A percentile compares a stretch with the other conserved stretches of the same genome.
These are phyloP conservation scores for Xerocomus spinulosus DNA, from an alignment of 768 basidiomycete species.

Conservation along the genomic window DNA sequence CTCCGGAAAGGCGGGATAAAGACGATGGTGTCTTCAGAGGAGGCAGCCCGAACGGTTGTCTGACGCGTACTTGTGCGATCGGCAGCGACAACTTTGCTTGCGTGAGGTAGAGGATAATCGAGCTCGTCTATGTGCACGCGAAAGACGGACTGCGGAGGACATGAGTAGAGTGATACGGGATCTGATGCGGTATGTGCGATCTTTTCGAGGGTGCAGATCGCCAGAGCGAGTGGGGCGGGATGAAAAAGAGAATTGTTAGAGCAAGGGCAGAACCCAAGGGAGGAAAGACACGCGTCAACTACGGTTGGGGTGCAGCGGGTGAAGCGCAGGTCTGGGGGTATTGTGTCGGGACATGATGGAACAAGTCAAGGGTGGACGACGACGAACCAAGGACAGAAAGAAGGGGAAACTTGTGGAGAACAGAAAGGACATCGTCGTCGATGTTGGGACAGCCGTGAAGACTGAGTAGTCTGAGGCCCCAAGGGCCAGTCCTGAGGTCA, in stretches of 20 bases:
- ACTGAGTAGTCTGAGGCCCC: conserved; percentile 54
- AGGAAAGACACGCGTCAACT: conserved; percentile 12
- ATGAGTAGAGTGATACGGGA: conserved; percentile 28
- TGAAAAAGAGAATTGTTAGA: conserved; percentile 35
- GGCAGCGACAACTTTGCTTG: background rate
- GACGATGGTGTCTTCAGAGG: conserved; percentile 11
- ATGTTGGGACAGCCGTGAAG: conserved; percentile 52
- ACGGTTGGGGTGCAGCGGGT: conserved; percentile 38
- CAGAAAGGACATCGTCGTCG: conserved; percentile 38
- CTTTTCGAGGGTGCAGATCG: conserved; percentile 32
- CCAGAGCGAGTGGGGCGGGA: conserved; percentile 37
- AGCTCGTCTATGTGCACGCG: conserved; percentile 25
- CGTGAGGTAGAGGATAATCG: background rate
- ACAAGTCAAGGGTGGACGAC: background rate
- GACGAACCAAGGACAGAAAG: conserved; percentile 58
- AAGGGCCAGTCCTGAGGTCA: conserved; percentile 39
- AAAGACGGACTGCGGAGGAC: conserved; percentile 23
- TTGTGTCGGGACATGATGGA: conserved; percentile 1
- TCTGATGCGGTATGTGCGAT: conserved; percentile 4
- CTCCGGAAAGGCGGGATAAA: conserved; percentile 19
- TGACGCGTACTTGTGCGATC: background rate
- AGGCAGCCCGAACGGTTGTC: conserved; percentile 4
- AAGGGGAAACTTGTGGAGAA: conserved; percentile 48
- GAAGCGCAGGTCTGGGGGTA: conserved; percentile 43
- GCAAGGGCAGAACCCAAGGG: conserved; percentile 27